Conservation (phyloP, 305 asterid genomes). For the Rubia tinctorum region DNA sequence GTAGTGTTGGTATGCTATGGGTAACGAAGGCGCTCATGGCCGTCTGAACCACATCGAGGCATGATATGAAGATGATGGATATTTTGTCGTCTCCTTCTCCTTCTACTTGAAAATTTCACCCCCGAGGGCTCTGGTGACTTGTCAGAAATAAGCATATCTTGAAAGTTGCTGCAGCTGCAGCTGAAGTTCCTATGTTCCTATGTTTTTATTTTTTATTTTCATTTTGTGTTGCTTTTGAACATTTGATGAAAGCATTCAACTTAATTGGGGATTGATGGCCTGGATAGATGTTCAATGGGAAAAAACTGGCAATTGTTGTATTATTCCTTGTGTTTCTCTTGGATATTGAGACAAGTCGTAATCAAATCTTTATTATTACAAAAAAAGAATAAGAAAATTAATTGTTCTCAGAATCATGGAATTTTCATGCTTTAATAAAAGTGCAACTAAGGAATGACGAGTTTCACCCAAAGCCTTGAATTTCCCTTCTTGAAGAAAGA, state of each 20-base stretch:
- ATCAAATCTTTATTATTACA: no score
- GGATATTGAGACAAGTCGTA: no score
- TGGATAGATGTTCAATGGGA: no score
- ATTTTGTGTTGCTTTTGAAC: background rate
- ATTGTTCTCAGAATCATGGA: no score
- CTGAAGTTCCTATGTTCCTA: no score
- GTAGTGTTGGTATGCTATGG: constrained; percentile 64
- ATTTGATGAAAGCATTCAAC: background rate
- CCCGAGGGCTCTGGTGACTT: background rate
- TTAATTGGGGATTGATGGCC: background rate
- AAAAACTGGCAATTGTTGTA: no score
- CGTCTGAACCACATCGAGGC: constrained; percentile 93
- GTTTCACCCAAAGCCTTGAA: no score
- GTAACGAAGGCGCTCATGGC: constrained; percentile 92
- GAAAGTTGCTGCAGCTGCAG: background rate
- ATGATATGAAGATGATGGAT: constrained; percentile 77
- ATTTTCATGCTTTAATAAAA: no score
- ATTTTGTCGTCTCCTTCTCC: constrained; percentile 50
- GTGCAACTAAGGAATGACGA: no score
- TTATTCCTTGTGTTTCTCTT: no score
- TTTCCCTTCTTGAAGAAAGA: no score
- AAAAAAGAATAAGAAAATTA: no score
- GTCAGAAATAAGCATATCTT: constrained; percentile 12
- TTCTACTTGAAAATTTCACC: constrained; percentile 15
- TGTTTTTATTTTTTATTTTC: background rate